Conservation (phyloP, 345 rosid species). For the Capsella bursapastoris region DNA sequence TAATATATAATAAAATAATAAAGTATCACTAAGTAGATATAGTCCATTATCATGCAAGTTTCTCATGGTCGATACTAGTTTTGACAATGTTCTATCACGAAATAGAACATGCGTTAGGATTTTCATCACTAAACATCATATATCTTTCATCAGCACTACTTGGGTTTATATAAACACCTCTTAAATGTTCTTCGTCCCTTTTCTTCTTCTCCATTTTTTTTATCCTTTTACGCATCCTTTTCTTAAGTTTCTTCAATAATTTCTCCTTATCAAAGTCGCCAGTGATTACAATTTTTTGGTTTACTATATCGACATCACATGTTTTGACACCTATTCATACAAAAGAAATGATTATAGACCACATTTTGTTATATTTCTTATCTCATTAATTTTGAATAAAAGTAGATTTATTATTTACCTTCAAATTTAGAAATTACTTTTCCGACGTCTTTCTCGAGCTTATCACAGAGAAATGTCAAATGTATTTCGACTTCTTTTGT, state of each 20-base stretch:
- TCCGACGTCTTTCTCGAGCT: not conserved
- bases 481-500: not conserved
- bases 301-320: not conserved
- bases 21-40: not conserved
- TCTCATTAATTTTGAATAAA: not conserved
- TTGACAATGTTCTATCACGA: not conserved
- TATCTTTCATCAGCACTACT: not conserved
- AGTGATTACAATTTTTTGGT: not conserved
- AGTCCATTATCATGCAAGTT: not conserved
- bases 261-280: not conserved
- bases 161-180: not conserved
- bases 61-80: not conserved
- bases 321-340: not conserved
- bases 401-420: not conserved
- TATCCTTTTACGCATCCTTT: not conserved
- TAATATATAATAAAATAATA: not conserved
- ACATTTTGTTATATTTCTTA: not conserved
- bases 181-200: not conserved
- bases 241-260: not conserved
- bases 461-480: not conserved
- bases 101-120: not conserved
- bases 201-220: not conserved
- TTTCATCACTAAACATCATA: slow-evolving; percentile 2
- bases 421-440: not conserved
- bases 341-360: not conserved